Evolutionary conservation across 768 basidiomycete genomes (phyloP).

Genomic region (Amanita brunnescens): DNA sequence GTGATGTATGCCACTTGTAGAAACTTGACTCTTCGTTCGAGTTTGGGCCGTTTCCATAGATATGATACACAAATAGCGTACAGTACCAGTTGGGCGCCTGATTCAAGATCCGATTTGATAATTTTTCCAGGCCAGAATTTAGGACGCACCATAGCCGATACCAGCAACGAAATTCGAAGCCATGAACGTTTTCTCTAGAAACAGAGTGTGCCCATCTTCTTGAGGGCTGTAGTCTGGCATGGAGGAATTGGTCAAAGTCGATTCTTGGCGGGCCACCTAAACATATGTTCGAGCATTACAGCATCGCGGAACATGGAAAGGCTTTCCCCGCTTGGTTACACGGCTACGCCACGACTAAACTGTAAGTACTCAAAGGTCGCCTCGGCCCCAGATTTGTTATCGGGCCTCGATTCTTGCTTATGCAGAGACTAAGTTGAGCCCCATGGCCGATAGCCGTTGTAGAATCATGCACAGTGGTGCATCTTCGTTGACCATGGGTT

Average conservation of each 20-base stretch:
- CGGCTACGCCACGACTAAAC: no score
- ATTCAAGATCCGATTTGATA: neutral
- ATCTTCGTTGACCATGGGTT: no score
- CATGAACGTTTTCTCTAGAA: neutral
- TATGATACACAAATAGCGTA: neutral
- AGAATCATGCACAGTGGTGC: no score
- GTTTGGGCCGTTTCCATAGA: conserved; percentile 1
- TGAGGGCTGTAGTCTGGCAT: conserved; percentile 1
- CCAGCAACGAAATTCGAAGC: neutral
- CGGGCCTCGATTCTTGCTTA: no score
- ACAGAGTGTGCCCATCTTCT: neutral
- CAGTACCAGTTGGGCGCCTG: conserved; percentile 1
- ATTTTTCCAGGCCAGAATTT: neutral
- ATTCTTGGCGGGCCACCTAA: neutral
- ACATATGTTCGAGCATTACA: neutral
- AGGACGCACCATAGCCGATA: neutral
- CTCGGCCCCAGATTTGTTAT: no score
- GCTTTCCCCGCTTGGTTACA: no score
- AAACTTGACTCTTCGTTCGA: neutral
- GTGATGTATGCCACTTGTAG: conserved; percentile 29
- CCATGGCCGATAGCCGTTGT: no score
- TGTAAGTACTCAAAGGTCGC: no score
- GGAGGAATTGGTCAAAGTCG: neutral
- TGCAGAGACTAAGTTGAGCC: no score
- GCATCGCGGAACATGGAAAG: neutral